Base-by-base conservation (phyloP, 2,329 filamentous ascomycete genomes). In the Xylariaceae sp. region DNA sequence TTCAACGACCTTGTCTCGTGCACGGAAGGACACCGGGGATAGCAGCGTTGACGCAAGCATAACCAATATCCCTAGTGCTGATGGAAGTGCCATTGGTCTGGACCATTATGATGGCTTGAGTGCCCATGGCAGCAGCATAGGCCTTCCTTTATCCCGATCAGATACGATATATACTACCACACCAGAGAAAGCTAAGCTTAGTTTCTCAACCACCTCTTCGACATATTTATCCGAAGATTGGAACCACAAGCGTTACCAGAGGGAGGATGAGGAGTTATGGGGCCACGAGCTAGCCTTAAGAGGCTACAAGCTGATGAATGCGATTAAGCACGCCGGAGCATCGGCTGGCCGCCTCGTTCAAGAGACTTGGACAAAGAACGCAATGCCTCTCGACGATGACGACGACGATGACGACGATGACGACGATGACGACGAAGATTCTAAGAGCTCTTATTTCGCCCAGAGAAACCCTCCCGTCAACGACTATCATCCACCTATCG, bases 201-300 rank as follows among this genome's bases (percentile, higher is more conserved):
- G 56, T 33, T 52, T 57, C 17, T 60, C 66, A 22, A 65, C 65
- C 37, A 74, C 68, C 54, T 50, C 67, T 32, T 67, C 64, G 22
- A 54, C 63, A 38, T 64, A 61, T 36, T 61, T 67, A 59, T 68
- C 55, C 22, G 79, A 80, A 39, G 83, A 83, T 38, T 90, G 86
- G 86, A 92, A 93, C 60, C 76, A 76, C 57, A 83, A 82, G 64
- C 79, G 85, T 50, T 91, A 94, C 64, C 88, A 95, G 64, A 76
- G 90, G 43, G 88, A 93, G 63, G 90, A 95, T 54, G 91, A 96
- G 67, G 83, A 87, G 53, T 74, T 95, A 5, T 94, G 88, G 87
- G 88, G 88, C 16, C 66, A 79, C 52, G 80, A 83, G 57, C 67
- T 76, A 44, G 64, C 72, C 37, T 60, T 72, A 54, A 71, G 75